A percentile compares a stretch with the other conserved stretches of the same genome.
Evolutionary conservation across 768 basidiomycete species (phyloP).

Genomic region (Hebeloma cylindrosporum): DNA sequence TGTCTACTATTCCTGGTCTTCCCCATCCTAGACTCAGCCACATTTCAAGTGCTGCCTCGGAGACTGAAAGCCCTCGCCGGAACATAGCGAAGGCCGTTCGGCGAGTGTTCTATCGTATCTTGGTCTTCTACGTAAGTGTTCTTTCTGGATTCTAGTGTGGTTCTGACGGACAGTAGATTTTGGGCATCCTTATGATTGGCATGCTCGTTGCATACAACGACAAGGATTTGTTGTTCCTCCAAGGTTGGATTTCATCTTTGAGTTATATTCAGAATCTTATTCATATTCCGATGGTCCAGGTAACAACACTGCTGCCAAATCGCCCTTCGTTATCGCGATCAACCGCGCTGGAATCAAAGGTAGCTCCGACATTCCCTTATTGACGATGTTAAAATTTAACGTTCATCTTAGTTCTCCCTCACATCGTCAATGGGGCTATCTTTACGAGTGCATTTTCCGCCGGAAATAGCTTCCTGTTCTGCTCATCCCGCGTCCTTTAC

Average conservation of each 20-base stretch:
- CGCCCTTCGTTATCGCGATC: slow-evolving; percentile 86
- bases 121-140: slow-evolving; percentile 66
- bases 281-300: slow-evolving; percentile 19
- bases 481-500: slow-evolving; percentile 50
- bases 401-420: slow-evolving; percentile 47
- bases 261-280: not conserved
- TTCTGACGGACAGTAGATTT: slow-evolving; percentile 39
- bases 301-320: slow-evolving; percentile 66
- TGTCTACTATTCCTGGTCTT: slow-evolving; percentile 13
- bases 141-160: not conserved
- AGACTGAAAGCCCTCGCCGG: slow-evolving; percentile 74
- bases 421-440: slow-evolving; percentile 71
- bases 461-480: slow-evolving; percentile 65
- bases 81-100: slow-evolving; percentile 77
- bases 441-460: slow-evolving; percentile 75
- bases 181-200: slow-evolving; percentile 72
- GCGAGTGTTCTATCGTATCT: slow-evolving; percentile 78
- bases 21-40: not conserved
- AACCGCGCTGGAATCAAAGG: slow-evolving; percentile 68
- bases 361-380: slow-evolving; percentile 11
- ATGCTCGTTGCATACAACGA: slow-evolving; percentile 79
- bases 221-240: slow-evolving; percentile 39
- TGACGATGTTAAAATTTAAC: not conserved
- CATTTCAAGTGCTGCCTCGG: slow-evolving; percentile 60
- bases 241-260: slow-evolving; percentile 23